Percentiles rank a stretch among this genome's conserved stretches.
phyloP scores from a whole-genome alignment of 1,139 yeast genomes.

The Saccharomycopsis hybrid region DNA sequence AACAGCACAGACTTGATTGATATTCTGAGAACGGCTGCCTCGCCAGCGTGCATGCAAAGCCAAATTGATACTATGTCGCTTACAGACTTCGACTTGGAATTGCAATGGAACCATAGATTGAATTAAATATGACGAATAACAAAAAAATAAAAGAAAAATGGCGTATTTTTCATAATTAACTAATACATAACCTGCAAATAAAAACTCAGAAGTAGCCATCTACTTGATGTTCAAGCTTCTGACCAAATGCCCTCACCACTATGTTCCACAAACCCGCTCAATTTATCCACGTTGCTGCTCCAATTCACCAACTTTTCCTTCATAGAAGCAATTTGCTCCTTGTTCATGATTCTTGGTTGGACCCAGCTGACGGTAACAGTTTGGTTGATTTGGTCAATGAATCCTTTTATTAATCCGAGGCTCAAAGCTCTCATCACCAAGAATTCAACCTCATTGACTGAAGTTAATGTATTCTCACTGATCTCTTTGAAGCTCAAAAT shows the following conservation, averaged over 20 bases:
- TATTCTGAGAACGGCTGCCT: too few species aligned
- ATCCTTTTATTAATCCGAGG: slow-evolving; percentile 74
- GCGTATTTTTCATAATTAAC: too few species aligned
- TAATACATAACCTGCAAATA: too few species aligned
- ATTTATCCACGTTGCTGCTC: slow-evolving; percentile 65
- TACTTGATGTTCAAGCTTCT: slow-evolving; percentile 19
- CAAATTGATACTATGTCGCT: too few species aligned
- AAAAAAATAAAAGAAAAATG: too few species aligned
- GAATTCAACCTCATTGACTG: slow-evolving; percentile 68
- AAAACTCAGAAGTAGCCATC: too few species aligned
- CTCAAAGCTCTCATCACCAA: slow-evolving; percentile 88
- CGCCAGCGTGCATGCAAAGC: too few species aligned
- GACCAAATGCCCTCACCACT: slow-evolving; percentile 61
- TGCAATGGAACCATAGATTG: too few species aligned
- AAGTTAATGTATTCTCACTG: slow-evolving; percentile 64
- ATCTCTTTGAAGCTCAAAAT: slow-evolving; percentile 68
- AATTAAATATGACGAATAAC: too few species aligned
- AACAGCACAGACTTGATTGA: too few species aligned
- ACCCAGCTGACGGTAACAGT: slow-evolving; percentile 84
- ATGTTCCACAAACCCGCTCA: slow-evolving; percentile 53
- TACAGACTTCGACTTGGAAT: too few species aligned
- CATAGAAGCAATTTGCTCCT: slow-evolving; percentile 72
- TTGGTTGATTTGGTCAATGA: slow-evolving; percentile 79
- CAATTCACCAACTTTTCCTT: slow-evolving; percentile 66
- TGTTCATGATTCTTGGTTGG: slow-evolving; percentile 88